These are phyloP conservation scores for Phaeoacremonium minimum DNA, from an alignment of 2,329 filamentous ascomycete genomes.

Conservation along the genomic window DNA sequence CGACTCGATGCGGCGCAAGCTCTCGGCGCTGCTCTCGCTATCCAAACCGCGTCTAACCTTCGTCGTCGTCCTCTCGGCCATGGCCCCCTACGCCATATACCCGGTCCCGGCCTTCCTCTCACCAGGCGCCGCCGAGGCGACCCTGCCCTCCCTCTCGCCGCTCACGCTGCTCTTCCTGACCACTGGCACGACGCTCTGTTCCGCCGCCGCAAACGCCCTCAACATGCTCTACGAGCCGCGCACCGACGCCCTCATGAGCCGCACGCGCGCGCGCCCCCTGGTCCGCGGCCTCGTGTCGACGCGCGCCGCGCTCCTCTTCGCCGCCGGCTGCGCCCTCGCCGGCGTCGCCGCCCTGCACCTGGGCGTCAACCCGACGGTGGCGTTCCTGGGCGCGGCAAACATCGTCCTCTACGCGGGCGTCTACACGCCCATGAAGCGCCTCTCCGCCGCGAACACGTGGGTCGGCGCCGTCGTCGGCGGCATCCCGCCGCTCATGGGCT, in stretches of 20 bases:
- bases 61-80: constrained; percentile 84
- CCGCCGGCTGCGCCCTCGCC: constrained; percentile 62
- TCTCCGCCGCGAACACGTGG: constrained; percentile 90
- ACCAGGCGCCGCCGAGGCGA: constrained; percentile 39
- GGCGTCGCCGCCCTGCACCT: constrained; percentile 75
- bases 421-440: constrained; percentile 88
- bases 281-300: constrained; percentile 74
- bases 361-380: constrained; percentile 90
- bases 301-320: constrained; percentile 72
- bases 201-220: constrained; percentile 82
- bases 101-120: constrained; percentile 82
- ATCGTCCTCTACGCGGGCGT: constrained; percentile 85
- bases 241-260: constrained; percentile 87
- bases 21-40: constrained; percentile 81
- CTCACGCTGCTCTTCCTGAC: constrained; percentile 93
- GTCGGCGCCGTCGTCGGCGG: constrained; percentile 86
- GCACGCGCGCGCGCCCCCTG: constrained; percentile 83
- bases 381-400: constrained; percentile 77
- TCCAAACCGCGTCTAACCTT: constrained; percentile 93
- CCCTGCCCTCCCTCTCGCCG: constrained; percentile 71
- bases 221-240: constrained; percentile 95
- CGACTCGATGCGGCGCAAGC: constrained; percentile 54
- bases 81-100: constrained; percentile 86
- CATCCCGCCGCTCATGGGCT: constrained; percentile 95
- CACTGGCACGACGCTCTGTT: constrained; percentile 79